Conservation (phyloP, 2,329 filamentous ascomycete genomes). For the Beauveria caledonica region DNA sequence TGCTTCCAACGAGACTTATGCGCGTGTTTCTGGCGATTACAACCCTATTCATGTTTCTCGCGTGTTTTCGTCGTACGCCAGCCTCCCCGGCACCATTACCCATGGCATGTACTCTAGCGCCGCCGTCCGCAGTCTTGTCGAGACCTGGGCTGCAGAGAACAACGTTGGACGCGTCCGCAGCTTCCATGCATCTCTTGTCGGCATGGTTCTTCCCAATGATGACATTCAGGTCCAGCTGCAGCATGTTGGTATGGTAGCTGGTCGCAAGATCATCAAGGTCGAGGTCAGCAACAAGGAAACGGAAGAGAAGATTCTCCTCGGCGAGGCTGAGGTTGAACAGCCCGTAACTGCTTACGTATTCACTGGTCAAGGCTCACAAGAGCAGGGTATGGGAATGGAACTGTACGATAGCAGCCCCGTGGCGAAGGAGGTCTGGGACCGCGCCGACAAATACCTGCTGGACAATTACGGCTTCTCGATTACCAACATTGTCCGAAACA, state of each 20-base stretch:
- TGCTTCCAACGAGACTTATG: slow-evolving; percentile 95
- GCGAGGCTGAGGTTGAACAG: slow-evolving; percentile 95
- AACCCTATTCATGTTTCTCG: slow-evolving; percentile 98
- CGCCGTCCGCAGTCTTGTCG: slow-evolving; percentile 87
- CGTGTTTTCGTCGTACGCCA: slow-evolving; percentile 92
- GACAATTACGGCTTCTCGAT: slow-evolving; percentile 99
- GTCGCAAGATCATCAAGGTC: slow-evolving; percentile 98
- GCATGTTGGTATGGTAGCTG: slow-evolving; percentile 94
- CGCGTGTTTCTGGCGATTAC: slow-evolving; percentile 94
- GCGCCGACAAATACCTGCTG: slow-evolving; percentile 94
- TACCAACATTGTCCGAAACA: slow-evolving; percentile 98
- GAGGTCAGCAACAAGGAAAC: slow-evolving; percentile 93
- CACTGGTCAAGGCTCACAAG: slow-evolving; percentile 95
- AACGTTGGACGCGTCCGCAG: slow-evolving; percentile 94
- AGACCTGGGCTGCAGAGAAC: slow-evolving; percentile 99
- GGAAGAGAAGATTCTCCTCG: slow-evolving; percentile 90
- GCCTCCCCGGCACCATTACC: slow-evolving; percentile 92
- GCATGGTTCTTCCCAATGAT: slow-evolving; percentile 97
- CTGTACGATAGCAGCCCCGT: slow-evolving; percentile 89
- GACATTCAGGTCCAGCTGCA: slow-evolving; percentile 90
- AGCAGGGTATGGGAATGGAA: slow-evolving; percentile 99
- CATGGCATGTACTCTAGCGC: slow-evolving; percentile 99
- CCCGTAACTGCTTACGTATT: slow-evolving; percentile 96
- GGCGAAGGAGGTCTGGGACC: slow-evolving; percentile 95
- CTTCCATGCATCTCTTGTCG: slow-evolving; percentile 94